A percentile compares a stretch with the other conserved stretches of the same genome.
These are phyloP conservation scores for Papiliotrema terrestris DNA, from an alignment of 1,284 basidiomycete genomes.

Conservation along the genomic window DNA sequence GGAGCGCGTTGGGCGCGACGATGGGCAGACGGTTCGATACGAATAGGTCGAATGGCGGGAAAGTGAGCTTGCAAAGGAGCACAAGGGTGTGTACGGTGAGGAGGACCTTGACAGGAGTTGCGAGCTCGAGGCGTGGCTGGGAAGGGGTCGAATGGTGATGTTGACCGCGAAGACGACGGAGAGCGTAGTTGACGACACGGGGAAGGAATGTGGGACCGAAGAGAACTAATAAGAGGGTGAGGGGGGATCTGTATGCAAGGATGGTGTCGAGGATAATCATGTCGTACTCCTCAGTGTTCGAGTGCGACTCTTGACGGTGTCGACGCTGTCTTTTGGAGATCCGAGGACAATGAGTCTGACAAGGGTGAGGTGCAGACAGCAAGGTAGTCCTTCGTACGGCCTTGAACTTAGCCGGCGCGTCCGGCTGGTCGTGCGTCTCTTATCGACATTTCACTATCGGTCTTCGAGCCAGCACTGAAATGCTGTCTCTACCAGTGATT, in stretches of 20 bases:
- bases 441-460: background rate
- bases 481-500: constrained; percentile 14
- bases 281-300: background rate
- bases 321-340: background rate
- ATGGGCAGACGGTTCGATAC: constrained; percentile 17
- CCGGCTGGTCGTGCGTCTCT: background rate
- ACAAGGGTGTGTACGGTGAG: constrained; percentile 16
- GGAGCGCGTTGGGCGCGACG: constrained; percentile 13
- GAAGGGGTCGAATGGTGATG: background rate
- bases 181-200: constrained; percentile 8
- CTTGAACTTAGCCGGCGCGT: too few relatives aligned
- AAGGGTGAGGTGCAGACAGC: too few relatives aligned
- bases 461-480: background rate
- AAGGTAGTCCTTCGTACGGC: too few relatives aligned
- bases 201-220: constrained; percentile 23
- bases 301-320: background rate
- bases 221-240: constrained; percentile 16
- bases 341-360: too few relatives aligned
- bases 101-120: constrained; percentile 10
- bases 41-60: constrained; percentile 37
- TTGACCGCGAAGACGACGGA: background rate
- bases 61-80: constrained; percentile 9
- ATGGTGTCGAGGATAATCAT: constrained; percentile 16
- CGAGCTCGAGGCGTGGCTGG: background rate
- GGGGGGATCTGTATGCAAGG: constrained; percentile 12